Evolutionary conservation across 768 basidiomycete species (phyloP), one percentile per base, ranked within the genome.

Genomic region (Amanita molliuscula): DNA sequence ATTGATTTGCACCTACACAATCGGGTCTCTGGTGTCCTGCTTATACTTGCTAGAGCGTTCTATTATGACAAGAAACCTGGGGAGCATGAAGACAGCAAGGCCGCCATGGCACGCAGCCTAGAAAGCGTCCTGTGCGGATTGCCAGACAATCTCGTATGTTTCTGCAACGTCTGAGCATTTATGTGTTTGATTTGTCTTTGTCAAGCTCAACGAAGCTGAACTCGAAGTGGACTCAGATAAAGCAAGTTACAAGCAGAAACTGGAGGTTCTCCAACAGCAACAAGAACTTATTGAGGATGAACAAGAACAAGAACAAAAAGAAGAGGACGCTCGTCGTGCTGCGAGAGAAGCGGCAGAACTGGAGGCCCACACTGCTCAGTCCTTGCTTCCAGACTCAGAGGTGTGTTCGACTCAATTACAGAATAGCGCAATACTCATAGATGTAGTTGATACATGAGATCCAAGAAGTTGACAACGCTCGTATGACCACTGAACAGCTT

Each of bases 281-380:
- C 90, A 99, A 63, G 96, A 99, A 65, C 89, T 99, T 54, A 99
- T 99, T 62, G 94, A 99, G 62, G 96, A 99, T 64, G 96, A 99
- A 67, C 82, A 93, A 55, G 96, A 97, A 63, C 96, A 99, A 66
- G 96, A 99, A 55, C 84, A 94, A 66, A 87, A 93, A 68, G 90
- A 91, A 63, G 88, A 92, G 63, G 82, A 88, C 62, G 87, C 90
- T n/a, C 83, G 91, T 36, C 84, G 88, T 50, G 85, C 83, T 40
- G 82, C 82, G 62, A 81, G 82, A 58, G 90, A 88, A 65, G 79
- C 82, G 20, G 84, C 81, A 55, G 88, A 92, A 58, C 65, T 76
- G 59, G 91, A 92, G 65, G 77, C 85, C 35, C 80, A 76, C 37
- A 75, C 84, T 54, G 94, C 88, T 33, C 78, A 88, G 58, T 82